Base-by-base conservation (phyloP, 768 basidiomycete genomes). In the Naematelia aurantialba region DNA sequence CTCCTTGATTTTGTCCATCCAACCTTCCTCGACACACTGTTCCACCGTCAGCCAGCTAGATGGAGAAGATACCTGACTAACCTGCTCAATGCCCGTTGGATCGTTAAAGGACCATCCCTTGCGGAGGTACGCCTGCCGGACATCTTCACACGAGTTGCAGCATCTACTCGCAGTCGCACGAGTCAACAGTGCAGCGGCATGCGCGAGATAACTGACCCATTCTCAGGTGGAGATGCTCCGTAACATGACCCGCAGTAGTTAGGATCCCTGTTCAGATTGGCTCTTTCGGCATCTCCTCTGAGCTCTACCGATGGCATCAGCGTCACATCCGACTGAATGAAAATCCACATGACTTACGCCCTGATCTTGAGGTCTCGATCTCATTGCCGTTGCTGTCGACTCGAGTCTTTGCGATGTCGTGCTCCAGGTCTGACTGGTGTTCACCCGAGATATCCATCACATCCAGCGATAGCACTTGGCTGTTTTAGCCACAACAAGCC, bases 381-480 rank as follows among this genome's bases (percentile, higher is more conserved):
- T 79, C 76, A 3, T 71, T 70, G 2, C 91, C 90, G 2, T 79
- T 63, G 19, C 79, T 72, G 61, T 85, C 82, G 27, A 97, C 79
- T 13, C 96, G 85, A 12, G 84, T 86, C 77, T 97, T 97, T 56
- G 86, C 69, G 56, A 98, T 83, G 69, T 90, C 91, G 76, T 97
- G 93, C 5, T 91, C 84, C 50, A 97, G 75, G 71, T 97, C 80
- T 59, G 87, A 83, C 75, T 97, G 94, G 26, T 88, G 85, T 81
- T 97, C 96, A 25, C 96, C 96, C 59, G 89, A 90, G 59, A 99
- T 96, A 73, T 99, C 96, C 89, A 97, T 93, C 53, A 98, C 85
- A 78, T 99, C 96, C 54, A 98, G 79, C 74, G 90, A 93, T 55
- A 99, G 83, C 48, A 99, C 94, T 99, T 69, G 26, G 10, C n/a